phyloP scores from a whole-genome alignment of 202 grass and related monocot genomes.

The Carex arenaria region DNA sequence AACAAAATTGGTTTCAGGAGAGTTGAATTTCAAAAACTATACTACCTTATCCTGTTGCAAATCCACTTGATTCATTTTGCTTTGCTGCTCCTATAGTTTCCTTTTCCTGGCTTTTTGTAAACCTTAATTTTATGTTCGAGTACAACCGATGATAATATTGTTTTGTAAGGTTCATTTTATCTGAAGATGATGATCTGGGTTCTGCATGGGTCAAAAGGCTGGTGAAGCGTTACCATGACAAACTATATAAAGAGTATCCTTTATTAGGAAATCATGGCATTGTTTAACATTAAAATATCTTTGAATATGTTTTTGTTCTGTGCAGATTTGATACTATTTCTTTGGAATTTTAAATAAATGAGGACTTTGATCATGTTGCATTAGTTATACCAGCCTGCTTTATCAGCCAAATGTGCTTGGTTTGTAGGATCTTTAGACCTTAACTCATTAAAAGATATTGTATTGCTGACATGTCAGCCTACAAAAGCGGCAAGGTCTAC shows the following conservation, averaged over 20 bases:
- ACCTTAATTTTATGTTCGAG: not conserved
- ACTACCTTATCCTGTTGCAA: not conserved
- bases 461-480: conserved; percentile 87
- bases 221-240: conserved; percentile 90
- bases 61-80: not conserved
- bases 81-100: not conserved
- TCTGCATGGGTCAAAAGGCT: conserved; percentile 92
- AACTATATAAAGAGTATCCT: conserved; percentile 99
- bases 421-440: conserved; percentile 24
- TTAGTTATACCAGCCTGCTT: not conserved
- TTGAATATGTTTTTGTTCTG: not conserved
- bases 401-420: not conserved
- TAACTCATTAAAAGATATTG: conserved; percentile 78
- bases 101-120: not conserved
- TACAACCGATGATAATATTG: not conserved
- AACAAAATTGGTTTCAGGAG: not conserved
- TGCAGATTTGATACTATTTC: conserved; percentile 2
- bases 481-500: conserved; percentile 74
- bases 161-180: conserved; percentile 74
- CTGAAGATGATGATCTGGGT: conserved; percentile 84
- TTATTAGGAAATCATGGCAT: conserved; percentile 14
- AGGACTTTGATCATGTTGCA: not conserved
- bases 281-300: not conserved
- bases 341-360: not conserved
- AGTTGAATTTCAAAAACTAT: not conserved